Evolutionary conservation across 257 asterid genomes (phyloP).

Genomic region (Fraxinus pennsylvanica): DNA sequence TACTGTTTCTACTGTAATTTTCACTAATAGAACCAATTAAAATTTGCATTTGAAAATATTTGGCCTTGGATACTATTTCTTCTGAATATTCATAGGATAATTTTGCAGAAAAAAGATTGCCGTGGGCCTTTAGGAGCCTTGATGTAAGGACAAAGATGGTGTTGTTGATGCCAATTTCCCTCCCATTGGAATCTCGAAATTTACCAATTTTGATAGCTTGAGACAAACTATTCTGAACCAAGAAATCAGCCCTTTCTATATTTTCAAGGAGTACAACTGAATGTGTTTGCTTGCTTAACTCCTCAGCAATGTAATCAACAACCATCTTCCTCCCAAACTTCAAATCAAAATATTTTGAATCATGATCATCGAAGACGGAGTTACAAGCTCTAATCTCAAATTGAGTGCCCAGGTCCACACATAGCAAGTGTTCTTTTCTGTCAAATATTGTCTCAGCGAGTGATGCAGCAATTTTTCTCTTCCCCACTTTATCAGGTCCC

Average conservation of each 20-base stretch:
- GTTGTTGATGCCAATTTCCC: slow-evolving; percentile 61
- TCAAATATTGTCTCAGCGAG: slow-evolving; percentile 74
- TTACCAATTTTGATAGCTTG: slow-evolving; percentile 78
- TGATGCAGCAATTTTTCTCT: slow-evolving; percentile 65
- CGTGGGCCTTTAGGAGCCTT: too few species aligned
- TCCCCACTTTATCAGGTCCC: slow-evolving; percentile 87
- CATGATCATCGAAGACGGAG: slow-evolving; percentile 46
- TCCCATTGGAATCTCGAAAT: slow-evolving; percentile 66
- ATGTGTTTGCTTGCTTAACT: slow-evolving; percentile 56
- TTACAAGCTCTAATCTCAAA: slow-evolving; percentile 30
- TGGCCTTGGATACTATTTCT: slow-evolving; percentile 62
- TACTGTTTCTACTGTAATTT: slow-evolving; percentile 28
- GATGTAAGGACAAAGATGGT: neutral
- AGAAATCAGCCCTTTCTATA: slow-evolving; percentile 71
- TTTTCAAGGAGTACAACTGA: slow-evolving; percentile 76
- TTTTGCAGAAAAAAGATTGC: too few species aligned
- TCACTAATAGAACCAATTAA: slow-evolving; percentile 34
- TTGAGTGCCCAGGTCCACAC: slow-evolving; percentile 51
- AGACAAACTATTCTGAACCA: slow-evolving; percentile 26
- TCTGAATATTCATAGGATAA: slow-evolving; percentile 36
- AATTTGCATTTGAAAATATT: slow-evolving; percentile 60
- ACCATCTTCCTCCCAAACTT: slow-evolving; percentile 63
- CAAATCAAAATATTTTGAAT: slow-evolving; percentile 26
- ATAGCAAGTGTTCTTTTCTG: slow-evolving; percentile 45
- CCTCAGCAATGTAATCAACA: slow-evolving; percentile 75